Percentiles rank a stretch among this genome's conserved stretches.
Conservation (phyloP, 179 eudicot genomes). For the Spinacia oleracea region DNA sequence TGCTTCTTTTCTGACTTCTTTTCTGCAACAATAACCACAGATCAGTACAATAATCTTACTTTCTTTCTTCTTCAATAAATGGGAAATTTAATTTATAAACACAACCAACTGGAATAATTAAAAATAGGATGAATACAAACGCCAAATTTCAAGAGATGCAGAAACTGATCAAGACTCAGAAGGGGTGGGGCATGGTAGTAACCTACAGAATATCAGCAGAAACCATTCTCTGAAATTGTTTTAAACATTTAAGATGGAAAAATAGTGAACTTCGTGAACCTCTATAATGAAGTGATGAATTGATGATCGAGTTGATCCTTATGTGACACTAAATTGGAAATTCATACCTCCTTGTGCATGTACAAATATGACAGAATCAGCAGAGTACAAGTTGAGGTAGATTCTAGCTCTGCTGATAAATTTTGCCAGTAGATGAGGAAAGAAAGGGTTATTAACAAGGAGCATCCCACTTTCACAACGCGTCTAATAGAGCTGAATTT, state of each 20-base stretch:
- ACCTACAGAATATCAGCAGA: background rate
- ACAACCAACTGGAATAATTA: background rate
- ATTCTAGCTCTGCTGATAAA: too few species aligned
- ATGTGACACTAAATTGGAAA: background rate
- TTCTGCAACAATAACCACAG: conserved; percentile 45
- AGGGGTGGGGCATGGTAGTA: background rate
- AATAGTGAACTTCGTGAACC: background rate
- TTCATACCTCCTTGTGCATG: background rate
- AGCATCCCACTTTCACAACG: too few species aligned
- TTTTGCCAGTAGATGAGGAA: too few species aligned
- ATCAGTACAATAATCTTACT: background rate
- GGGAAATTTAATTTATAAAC: background rate
- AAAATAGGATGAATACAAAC: background rate
- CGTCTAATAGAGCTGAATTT: too few species aligned
- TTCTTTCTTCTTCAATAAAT: background rate
- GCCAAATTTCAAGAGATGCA: background rate
- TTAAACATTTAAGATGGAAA: background rate
- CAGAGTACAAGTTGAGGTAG: too few species aligned
- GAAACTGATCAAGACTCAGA: background rate
- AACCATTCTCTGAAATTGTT: background rate
- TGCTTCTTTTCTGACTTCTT: conserved; percentile 67
- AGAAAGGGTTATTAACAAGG: too few species aligned
- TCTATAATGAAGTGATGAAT: background rate
- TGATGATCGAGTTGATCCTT: background rate
- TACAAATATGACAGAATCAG: background rate